Evolutionary conservation across 1,284 basidiomycete species (phyloP).

Genomic region (Cystobasidiaceae sp.): DNA sequence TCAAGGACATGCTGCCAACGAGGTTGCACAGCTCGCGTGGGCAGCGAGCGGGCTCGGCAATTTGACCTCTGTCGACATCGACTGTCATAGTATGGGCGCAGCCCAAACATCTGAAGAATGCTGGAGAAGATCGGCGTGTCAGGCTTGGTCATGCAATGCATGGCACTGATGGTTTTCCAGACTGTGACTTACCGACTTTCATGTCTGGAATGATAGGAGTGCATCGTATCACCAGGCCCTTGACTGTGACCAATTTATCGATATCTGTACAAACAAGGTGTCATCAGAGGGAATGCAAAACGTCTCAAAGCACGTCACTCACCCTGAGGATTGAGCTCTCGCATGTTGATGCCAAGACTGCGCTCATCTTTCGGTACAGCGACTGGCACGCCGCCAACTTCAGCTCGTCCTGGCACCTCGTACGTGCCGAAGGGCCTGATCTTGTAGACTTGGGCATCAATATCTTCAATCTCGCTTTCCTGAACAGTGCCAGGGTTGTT

Average conservation of each 20-base stretch:
- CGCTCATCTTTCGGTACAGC: conserved; percentile 27
- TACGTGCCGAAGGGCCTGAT: conserved; percentile 73
- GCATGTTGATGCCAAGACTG: conserved; percentile 64
- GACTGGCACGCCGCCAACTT: conserved; percentile 17
- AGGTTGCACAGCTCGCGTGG: conserved; percentile 85
- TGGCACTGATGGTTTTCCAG: no score
- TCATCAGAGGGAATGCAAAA: background rate
- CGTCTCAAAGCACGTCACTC: conserved; percentile 41
- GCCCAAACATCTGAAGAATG: conserved; percentile 95
- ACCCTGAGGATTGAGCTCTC: conserved; percentile 84
- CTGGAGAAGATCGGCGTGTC: no score
- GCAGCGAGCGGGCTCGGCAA: conserved; percentile 84
- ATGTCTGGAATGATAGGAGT: conserved; percentile 98
- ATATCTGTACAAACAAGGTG: conserved; percentile 62
- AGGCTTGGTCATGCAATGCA: no score
- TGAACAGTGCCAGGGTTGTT: conserved; percentile 60
- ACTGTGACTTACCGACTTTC: conserved; percentile 57
- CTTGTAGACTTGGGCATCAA: conserved; percentile 78
- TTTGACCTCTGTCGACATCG: conserved; percentile 93
- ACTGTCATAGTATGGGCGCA: conserved; percentile 92
- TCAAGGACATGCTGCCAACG: conserved; percentile 82
- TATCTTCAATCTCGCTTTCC: conserved; percentile 71
- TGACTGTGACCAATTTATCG: conserved; percentile 91
- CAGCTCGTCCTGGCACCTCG: conserved; percentile 24
- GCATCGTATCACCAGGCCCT: conserved; percentile 93